Evolutionary conservation across 495 filamentous ascomycete species (phyloP).

Genomic region (Achaetomiella virescens): DNA sequence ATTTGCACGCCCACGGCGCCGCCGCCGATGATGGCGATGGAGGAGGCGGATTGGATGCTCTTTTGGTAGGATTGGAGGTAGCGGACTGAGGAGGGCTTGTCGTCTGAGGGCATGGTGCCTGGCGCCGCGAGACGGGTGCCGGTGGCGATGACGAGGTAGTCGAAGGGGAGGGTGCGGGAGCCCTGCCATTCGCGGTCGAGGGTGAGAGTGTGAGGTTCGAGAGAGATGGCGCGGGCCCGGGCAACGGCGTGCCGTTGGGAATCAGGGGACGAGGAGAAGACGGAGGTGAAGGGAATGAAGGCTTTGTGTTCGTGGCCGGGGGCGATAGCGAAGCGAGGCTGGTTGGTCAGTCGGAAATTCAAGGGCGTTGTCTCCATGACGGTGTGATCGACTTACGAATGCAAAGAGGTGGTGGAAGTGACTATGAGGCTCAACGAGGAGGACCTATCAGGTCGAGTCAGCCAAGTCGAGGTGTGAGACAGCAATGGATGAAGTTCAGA

Average conservation of each 20-base stretch:
- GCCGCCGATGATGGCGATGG: slow-evolving; percentile 51
- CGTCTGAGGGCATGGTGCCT: slow-evolving; percentile 41
- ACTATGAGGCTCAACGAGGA: slow-evolving; percentile 46
- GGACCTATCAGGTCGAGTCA: slow-evolving; percentile 26
- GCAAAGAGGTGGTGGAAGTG: slow-evolving; percentile 52
- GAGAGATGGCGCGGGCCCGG: slow-evolving; percentile 39
- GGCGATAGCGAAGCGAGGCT: slow-evolving; percentile 48
- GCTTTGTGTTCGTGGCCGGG: slow-evolving; percentile 49
- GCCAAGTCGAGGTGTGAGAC: background rate
- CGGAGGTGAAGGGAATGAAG: slow-evolving; percentile 46
- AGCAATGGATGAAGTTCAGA: background rate
- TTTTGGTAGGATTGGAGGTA: slow-evolving; percentile 39
- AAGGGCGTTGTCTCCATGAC: background rate
- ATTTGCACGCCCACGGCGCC: slow-evolving; percentile 58
- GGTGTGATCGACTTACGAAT: slow-evolving; percentile 34
- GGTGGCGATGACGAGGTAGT: slow-evolving; percentile 44
- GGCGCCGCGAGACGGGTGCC: slow-evolving; percentile 43
- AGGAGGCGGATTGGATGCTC: slow-evolving; percentile 27
- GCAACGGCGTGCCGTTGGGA: slow-evolving; percentile 34
- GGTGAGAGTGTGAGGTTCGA: slow-evolving; percentile 33
- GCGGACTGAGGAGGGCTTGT: slow-evolving; percentile 28
- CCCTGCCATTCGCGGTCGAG: slow-evolving; percentile 45
- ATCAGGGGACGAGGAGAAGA: slow-evolving; percentile 34
- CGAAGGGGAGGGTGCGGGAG: slow-evolving; percentile 37
- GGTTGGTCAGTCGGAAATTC: background rate